Percentiles rank a stretch among this genome's conserved stretches.
These are phyloP conservation scores for Salix caprea DNA, from an alignment of 345 rosid species.

Conservation along the genomic window DNA sequence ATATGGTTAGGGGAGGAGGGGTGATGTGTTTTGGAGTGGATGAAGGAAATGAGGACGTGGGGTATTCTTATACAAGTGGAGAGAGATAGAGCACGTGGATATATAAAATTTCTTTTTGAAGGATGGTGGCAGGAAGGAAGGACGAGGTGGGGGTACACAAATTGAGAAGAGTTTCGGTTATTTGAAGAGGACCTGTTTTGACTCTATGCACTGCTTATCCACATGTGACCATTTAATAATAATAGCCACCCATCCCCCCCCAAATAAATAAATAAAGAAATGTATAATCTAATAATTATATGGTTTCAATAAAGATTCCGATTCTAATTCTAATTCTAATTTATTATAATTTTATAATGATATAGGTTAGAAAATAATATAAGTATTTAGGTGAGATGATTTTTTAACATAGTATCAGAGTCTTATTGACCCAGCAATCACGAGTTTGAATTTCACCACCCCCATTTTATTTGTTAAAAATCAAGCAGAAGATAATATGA, in stretches of 20 bases:
- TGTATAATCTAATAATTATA: no score
- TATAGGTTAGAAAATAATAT: no score
- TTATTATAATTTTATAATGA: background rate
- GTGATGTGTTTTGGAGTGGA: background rate
- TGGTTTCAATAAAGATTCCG: no score
- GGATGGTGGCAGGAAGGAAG: background rate
- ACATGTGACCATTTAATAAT: background rate
- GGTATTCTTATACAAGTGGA: conserved; percentile 6
- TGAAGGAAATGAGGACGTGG: background rate
- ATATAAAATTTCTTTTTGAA: background rate
- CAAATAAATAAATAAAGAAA: no score
- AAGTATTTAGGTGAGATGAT: no score
- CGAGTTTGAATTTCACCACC: no score
- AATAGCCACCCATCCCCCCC: background rate
- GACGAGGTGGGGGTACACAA: background rate
- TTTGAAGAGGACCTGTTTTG: no score
- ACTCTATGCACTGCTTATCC: background rate
- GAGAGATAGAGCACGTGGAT: conserved; percentile 12
- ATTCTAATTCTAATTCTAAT: background rate
- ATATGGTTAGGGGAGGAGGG: conserved; percentile 9
- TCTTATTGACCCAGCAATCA: rapidly evolving
- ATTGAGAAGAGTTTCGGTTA: background rate
- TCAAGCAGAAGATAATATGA: no score
- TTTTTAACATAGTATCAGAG: no score
- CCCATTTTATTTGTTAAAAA: no score